Percentiles rank a stretch among this genome's conserved stretches.
Conservation (phyloP, 352 stramenopile species). For the Ophiocytium majus region DNA sequence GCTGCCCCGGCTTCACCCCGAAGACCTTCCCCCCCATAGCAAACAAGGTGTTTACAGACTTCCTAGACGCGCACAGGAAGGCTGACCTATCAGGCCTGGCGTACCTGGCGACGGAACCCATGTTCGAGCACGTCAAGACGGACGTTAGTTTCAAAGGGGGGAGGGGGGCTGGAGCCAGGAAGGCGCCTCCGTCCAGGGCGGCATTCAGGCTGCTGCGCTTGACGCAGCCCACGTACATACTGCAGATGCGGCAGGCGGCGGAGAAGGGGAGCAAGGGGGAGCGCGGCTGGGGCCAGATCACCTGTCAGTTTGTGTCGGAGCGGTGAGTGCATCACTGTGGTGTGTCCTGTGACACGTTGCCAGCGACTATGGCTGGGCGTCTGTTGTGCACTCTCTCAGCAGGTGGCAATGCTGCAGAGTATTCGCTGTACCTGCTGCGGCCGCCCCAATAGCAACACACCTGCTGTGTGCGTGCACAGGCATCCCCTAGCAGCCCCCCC, state of each 20-base stretch:
- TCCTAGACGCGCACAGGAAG: slow-evolving; percentile 52
- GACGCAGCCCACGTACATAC: slow-evolving; percentile 41
- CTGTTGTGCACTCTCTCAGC: too few relatives aligned
- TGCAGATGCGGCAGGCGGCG: slow-evolving; percentile 45
- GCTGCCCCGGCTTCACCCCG: slow-evolving; percentile 36
- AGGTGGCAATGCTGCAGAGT: too few relatives aligned
- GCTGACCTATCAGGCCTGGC: slow-evolving; percentile 39
- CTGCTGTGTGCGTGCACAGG: too few relatives aligned
- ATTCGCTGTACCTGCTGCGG: too few relatives aligned
- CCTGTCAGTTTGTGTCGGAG: slow-evolving; percentile 8
- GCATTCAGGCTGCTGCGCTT: slow-evolving; percentile 44
- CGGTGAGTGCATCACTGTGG: too few relatives aligned
- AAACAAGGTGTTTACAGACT: slow-evolving; percentile 46
- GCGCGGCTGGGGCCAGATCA: slow-evolving; percentile 48
- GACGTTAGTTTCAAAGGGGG: background rate
- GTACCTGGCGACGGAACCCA: slow-evolving; percentile 44
- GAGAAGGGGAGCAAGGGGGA: slow-evolving; percentile 30
- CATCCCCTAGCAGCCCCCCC: too few relatives aligned
- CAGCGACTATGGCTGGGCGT: too few relatives aligned
- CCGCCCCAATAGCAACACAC: too few relatives aligned
- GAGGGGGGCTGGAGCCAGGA: background rate
- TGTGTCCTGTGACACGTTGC: too few relatives aligned
- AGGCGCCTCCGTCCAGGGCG: background rate
- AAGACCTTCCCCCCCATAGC: slow-evolving; percentile 49
- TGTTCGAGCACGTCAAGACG: slow-evolving; percentile 40